phyloP scores from a whole-genome alignment of 1,284 basidiomycete species.

The Phylloboletellus chloephorus region DNA sequence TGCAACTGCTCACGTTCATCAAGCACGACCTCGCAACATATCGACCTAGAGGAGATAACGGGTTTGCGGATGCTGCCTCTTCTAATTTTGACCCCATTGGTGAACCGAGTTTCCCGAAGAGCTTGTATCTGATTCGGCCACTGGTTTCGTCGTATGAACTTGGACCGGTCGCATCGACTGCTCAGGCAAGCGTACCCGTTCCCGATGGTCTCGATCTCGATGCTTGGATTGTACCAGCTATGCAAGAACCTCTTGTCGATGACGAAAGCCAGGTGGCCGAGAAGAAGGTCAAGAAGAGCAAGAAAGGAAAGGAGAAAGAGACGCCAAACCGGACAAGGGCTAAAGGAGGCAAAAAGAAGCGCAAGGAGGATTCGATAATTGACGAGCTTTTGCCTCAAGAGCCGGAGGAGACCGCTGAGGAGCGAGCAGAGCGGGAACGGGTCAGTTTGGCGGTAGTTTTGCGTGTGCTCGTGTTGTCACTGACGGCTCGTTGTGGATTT shows the following conservation, averaged over 20 bases:
- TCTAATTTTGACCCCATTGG: constrained; percentile 35
- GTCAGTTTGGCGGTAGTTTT: constrained; percentile 34
- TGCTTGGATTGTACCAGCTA: constrained; percentile 72
- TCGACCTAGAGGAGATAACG: constrained; percentile 41
- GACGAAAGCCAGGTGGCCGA: constrained; percentile 27
- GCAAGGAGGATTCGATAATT: constrained; percentile 31
- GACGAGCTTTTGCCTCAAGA: constrained; percentile 27
- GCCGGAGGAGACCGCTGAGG: constrained; percentile 52
- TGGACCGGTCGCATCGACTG: constrained; percentile 76
- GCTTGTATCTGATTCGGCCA: constrained; percentile 80
- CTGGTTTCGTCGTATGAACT: constrained; percentile 80
- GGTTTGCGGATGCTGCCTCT: constrained; percentile 35
- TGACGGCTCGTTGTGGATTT: constrained; percentile 3
- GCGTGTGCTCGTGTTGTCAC: not conserved
- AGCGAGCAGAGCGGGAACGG: constrained; percentile 52
- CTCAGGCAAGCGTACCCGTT: constrained; percentile 75
- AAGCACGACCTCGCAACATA: constrained; percentile 70
- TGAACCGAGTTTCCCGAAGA: constrained; percentile 71
- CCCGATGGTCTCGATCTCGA: constrained; percentile 87
- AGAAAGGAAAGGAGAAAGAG: constrained; percentile 50
- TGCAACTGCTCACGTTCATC: constrained; percentile 78
- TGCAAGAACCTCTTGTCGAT: constrained; percentile 37
- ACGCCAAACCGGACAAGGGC: constrained; percentile 27
- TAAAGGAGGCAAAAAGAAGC: constrained; percentile 31
- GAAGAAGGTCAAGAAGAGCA: constrained; percentile 39